Evolutionary conservation across 2,329 filamentous ascomycete genomes (phyloP).

Genomic region (Apiospora koreana): DNA sequence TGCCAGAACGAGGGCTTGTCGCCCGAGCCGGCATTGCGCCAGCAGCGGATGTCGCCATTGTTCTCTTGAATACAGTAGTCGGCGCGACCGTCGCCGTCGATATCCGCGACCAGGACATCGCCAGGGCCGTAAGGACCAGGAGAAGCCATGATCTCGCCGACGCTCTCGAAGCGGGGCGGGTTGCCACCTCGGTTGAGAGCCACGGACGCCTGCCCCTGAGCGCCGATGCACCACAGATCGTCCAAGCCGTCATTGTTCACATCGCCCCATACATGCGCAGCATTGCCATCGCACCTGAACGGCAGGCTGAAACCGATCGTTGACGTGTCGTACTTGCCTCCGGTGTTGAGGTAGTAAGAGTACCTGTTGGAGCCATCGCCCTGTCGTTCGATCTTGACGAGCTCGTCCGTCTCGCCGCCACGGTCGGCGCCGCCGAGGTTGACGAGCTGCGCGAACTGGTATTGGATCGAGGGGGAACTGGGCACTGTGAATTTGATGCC

Average conservation of each 20-base stretch:
- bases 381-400: constrained; percentile 8
- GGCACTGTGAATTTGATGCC: background rate
- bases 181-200: constrained; percentile 9
- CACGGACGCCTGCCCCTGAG: constrained; percentile 9
- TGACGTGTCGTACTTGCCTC: background rate
- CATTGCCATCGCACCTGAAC: background rate
- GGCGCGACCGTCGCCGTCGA: constrained; percentile 7
- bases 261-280: background rate
- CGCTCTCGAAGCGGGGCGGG: constrained; percentile 8
- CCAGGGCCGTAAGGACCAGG: background rate
- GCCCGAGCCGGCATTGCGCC: constrained; percentile 10
- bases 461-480: constrained; percentile 1
- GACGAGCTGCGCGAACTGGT: constrained; percentile 9
- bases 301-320: background rate
- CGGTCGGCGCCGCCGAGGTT: constrained; percentile 1
- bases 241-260: constrained; percentile 11
- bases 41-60: constrained; percentile 12
- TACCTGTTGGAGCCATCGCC: constrained; percentile 7
- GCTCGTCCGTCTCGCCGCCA: constrained; percentile 7
- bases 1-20: constrained; percentile 10
- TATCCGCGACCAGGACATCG: constrained; percentile 4
- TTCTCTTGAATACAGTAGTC: constrained; percentile 12
- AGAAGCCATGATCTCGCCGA: constrained; percentile 7
- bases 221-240: constrained; percentile 12
- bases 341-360: constrained; percentile 1